Evolutionary conservation across 768 basidiomycete genomes (phyloP).

Genomic region (Kwoniella dejecticola): DNA sequence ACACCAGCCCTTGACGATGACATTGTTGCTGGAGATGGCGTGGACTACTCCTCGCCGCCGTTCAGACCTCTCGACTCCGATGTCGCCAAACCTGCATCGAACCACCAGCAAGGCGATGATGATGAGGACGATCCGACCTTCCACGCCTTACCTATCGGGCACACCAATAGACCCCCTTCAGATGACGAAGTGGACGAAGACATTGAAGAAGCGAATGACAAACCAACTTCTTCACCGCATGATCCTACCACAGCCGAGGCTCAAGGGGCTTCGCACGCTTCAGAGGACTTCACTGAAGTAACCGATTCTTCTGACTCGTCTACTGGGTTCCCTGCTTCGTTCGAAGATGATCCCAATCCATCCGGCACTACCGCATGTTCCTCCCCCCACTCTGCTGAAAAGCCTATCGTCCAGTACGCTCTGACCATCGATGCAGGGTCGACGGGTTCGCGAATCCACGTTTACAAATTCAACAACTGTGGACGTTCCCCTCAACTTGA

Average conservation of each 20-base stretch:
- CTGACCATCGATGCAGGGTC: constrained; percentile 99
- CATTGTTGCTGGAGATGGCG: constrained; percentile 18
- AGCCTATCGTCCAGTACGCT: constrained; percentile 80
- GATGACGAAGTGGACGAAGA: constrained; percentile 20
- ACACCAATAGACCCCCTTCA: constrained; percentile 9
- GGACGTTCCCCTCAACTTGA: constrained; percentile 73
- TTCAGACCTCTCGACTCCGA: constrained; percentile 46
- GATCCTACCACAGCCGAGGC: constrained; percentile 37
- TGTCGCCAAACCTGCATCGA: constrained; percentile 22
- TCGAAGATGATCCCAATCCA: constrained; percentile 73
- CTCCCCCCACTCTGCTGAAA: constrained; percentile 59
- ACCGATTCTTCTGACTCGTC: constrained; percentile 26
- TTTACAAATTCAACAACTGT: constrained; percentile 98
- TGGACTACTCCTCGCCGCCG: constrained; percentile 51
- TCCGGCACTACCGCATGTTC: constrained; percentile 73
- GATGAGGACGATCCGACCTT: constrained; percentile 34
- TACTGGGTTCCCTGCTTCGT: constrained; percentile 57
- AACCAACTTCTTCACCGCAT: constrained; percentile 18
- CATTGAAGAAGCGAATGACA: constrained; percentile 1
- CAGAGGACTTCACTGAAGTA: constrained; percentile 47
- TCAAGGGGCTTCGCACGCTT: constrained; percentile 32
- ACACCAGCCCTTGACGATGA: constrained; percentile 35
- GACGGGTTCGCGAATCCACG: constrained; percentile 93
- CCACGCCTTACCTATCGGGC: constrained; percentile 36
- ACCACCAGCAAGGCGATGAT: constrained; percentile 28